Percentiles rank a stretch among this genome's conserved stretches.
Evolutionary conservation across 148 eudicot genomes (phyloP).

Genomic region (Camellia granthamiana): DNA sequence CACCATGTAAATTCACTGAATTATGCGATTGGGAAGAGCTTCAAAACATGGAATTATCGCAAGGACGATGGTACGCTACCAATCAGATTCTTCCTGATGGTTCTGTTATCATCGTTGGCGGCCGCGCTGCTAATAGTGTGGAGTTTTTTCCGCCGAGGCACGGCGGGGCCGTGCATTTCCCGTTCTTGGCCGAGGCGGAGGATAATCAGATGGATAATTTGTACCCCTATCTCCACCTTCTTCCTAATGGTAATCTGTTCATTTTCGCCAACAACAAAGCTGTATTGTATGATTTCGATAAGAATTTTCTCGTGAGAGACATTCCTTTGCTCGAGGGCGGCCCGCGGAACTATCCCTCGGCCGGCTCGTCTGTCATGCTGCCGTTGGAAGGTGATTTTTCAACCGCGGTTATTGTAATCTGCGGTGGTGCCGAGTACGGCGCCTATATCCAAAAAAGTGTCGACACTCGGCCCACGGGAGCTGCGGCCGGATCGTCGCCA

Average conservation of each 20-base stretch:
- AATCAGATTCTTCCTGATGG: conserved; percentile 85
- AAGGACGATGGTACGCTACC: conserved; percentile 80
- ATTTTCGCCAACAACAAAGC: conserved; percentile 75
- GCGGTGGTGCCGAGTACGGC: conserved; percentile 91
- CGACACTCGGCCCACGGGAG: conserved; percentile 61
- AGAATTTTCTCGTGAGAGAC: conserved; percentile 26
- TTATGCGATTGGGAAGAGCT: conserved; percentile 87
- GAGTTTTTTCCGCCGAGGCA: conserved; percentile 66
- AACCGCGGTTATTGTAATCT: conserved; percentile 58
- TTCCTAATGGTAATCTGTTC: conserved; percentile 69
- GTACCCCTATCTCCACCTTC: conserved; percentile 82
- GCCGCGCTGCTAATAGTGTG: conserved; percentile 39
- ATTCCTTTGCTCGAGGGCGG: conserved; percentile 77
- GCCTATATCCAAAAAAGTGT: conserved; percentile 56
- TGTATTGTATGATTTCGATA: conserved; percentile 51
- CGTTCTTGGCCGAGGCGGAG: conserved; percentile 50
- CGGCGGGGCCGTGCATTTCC: conserved; percentile 47
- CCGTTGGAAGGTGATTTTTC: conserved; percentile 62
- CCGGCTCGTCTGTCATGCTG: conserved; percentile 90
- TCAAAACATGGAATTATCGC: conserved; percentile 34
- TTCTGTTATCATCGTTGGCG: conserved; percentile 67
- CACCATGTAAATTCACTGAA: conserved; percentile 45
- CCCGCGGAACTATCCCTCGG: conserved; percentile 87
- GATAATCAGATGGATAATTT: conserved; percentile 80
- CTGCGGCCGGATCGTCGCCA: conserved; percentile 81